Conservation (phyloP, 441 rosid genomes). For the Pelargonium australe region DNA sequence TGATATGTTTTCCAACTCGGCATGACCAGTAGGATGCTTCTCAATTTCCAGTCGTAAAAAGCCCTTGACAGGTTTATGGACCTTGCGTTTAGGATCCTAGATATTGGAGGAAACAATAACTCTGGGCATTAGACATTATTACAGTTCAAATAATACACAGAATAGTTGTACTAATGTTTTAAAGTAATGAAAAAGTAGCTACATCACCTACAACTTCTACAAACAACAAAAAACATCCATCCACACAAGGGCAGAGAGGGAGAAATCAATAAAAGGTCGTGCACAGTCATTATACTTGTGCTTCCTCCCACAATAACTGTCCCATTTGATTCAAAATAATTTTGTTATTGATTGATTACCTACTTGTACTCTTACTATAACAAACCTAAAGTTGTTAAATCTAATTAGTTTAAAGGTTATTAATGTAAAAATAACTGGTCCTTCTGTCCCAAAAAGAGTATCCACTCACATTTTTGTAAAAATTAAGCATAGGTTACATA, state of each 20-base stretch:
- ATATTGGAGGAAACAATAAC: slow-evolving; percentile 25
- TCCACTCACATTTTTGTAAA: no score
- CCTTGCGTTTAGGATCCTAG: slow-evolving; percentile 93
- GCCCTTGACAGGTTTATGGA: slow-evolving; percentile 95
- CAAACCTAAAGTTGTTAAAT: background rate
- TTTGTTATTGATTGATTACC: background rate
- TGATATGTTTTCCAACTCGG: slow-evolving; percentile 73
- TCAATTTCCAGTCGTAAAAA: slow-evolving; percentile 87
- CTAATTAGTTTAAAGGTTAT: no score
- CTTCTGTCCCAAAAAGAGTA: no score
- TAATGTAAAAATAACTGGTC: no score
- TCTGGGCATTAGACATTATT: background rate
- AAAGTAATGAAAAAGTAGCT: background rate
- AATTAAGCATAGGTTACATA: no score
- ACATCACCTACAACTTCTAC: background rate
- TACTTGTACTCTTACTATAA: background rate
- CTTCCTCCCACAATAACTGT: background rate
- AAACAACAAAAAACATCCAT: background rate
- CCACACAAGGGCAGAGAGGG: background rate
- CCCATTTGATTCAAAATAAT: background rate
- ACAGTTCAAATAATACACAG: slow-evolving; percentile 1
- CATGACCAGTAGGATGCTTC: slow-evolving; percentile 67
- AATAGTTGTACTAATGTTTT: background rate
- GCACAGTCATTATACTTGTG: background rate
- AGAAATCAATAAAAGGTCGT: background rate